Evolutionary conservation across 768 basidiomycete species (phyloP).

Genomic region (Cystobasidium ongulense): DNA sequence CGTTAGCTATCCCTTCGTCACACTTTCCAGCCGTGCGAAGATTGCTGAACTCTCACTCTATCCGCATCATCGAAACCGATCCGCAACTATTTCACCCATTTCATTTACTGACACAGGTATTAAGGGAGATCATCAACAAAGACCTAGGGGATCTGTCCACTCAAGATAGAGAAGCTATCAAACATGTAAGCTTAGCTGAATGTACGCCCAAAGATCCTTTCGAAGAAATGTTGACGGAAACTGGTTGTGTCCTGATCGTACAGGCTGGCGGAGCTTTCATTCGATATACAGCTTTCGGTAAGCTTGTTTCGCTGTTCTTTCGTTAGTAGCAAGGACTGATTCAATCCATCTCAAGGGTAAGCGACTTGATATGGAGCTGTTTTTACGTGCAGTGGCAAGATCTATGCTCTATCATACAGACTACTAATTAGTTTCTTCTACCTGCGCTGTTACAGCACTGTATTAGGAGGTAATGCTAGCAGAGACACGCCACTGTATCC

Average conservation of each 20-base stretch:
- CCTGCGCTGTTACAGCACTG: neutral
- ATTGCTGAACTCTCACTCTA: neutral
- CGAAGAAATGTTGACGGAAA: neutral
- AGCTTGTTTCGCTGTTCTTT: neutral
- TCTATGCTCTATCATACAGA: neutral
- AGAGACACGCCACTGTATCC: neutral
- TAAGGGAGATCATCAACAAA: constrained; percentile 6
- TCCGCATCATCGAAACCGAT: neutral
- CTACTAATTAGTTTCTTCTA: neutral
- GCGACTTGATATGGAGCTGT: neutral
- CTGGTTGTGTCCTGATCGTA: neutral
- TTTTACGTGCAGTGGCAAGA: neutral
- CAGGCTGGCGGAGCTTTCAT: constrained; percentile 21
- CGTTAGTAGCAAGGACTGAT: neutral
- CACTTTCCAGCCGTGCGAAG: no score
- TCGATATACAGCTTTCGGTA: constrained; percentile 27
- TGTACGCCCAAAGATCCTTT: neutral
- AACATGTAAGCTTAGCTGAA: neutral
- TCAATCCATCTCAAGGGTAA: neutral
- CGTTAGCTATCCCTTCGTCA: no score
- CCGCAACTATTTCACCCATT: neutral
- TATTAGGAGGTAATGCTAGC: constrained; percentile 3
- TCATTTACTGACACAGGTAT: neutral
- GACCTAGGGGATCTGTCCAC: constrained; percentile 22
- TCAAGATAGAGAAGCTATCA: constrained; percentile 25